Percentiles rank a stretch among this genome's conserved stretches.
phyloP scores from a whole-genome alignment of 352 stramenopile species.

The Bremia lactucae region DNA sequence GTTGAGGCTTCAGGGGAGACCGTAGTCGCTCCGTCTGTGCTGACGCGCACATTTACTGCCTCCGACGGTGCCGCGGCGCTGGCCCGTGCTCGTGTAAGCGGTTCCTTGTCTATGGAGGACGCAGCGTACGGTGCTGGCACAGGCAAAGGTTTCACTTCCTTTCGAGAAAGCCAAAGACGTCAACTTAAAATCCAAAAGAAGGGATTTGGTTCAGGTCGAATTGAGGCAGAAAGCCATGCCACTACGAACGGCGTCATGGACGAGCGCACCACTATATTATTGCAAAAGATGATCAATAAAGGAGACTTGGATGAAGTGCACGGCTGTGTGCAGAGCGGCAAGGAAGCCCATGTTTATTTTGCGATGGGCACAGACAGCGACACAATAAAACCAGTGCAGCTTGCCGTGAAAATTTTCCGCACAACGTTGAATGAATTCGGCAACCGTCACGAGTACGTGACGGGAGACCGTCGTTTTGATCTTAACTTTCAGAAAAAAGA shows the following conservation, averaged over 20 bases:
- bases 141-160: constrained; percentile 42
- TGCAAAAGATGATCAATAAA: constrained; percentile 68
- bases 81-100: constrained; percentile 13
- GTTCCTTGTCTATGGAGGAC: constrained; percentile 33
- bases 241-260: constrained; percentile 75
- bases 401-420: constrained; percentile 76
- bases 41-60: constrained; percentile 16
- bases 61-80: constrained; percentile 9
- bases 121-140: constrained; percentile 24
- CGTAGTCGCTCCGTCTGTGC: constrained; percentile 5
- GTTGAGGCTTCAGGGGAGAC: constrained; percentile 9
- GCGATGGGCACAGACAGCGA: constrained; percentile 41
- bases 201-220: constrained; percentile 29
- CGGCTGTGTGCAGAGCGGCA: constrained; percentile 68
- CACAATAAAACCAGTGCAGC: constrained; percentile 27
- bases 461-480: constrained; percentile 66
- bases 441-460: constrained; percentile 78
- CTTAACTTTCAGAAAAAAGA: constrained; percentile 68
- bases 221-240: constrained; percentile 39
- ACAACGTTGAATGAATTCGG: constrained; percentile 75
- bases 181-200: constrained; percentile 53
- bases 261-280: constrained; percentile 49
- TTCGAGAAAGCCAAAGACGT: constrained; percentile 40
- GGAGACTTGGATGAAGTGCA: constrained; percentile 62
- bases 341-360: constrained; percentile 78